Conservation (phyloP, 257 asterid genomes). For the Nyctanthes arbortristis region DNA sequence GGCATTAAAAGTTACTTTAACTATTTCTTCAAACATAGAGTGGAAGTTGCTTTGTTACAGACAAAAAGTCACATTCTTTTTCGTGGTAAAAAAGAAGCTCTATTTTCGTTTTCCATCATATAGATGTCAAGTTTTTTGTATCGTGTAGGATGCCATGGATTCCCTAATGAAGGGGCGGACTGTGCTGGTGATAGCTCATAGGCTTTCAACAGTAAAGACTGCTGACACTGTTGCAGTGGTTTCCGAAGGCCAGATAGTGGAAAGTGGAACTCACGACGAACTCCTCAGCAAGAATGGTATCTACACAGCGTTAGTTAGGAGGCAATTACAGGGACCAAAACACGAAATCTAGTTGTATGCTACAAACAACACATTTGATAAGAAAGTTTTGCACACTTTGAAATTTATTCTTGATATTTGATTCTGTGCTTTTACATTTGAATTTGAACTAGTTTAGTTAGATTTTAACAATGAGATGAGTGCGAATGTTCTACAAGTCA, state of each 20-base stretch:
- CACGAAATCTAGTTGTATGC: constrained; percentile 30
- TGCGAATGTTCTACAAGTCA: no score
- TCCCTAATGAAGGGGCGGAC: constrained; percentile 85
- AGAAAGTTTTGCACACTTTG: not conserved
- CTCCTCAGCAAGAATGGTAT: constrained; percentile 64
- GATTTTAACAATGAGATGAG: no score
- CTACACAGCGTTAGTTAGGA: constrained; percentile 69
- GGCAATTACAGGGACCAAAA: constrained; percentile 74
- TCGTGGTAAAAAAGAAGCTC: no score
- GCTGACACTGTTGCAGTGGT: constrained; percentile 86
- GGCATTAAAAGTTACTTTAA: no score
- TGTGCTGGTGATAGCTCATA: constrained; percentile 82
- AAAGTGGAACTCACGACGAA: constrained; percentile 71
- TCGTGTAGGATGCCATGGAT: constrained; percentile 80
- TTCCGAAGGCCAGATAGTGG: constrained; percentile 79
- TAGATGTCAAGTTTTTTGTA: not conserved
- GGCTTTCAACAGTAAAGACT: constrained; percentile 83
- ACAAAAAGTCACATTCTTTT: no score
- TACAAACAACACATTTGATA: not conserved
- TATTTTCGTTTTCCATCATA: no score
- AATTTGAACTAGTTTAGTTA: no score
- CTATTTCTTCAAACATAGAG: not conserved
- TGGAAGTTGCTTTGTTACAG: not conserved
- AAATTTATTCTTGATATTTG: not conserved
- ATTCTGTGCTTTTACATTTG: no score